Evolutionary conservation across 1,284 basidiomycete genomes (phyloP), one percentile per base, ranked within the genome.

Genomic region (Tilletiaria anomala): DNA sequence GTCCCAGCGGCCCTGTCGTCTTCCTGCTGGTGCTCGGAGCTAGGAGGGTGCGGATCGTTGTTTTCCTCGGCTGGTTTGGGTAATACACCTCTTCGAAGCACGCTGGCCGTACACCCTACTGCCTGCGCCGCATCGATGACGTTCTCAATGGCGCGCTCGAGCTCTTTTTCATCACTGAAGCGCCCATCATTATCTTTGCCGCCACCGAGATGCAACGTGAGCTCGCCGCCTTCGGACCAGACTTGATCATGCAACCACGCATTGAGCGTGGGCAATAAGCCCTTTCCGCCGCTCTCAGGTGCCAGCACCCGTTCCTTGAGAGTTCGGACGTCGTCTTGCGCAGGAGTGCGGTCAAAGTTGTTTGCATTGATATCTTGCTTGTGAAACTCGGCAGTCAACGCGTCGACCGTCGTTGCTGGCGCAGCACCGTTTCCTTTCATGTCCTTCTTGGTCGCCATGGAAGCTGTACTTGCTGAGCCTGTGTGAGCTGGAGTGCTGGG

Each of bases 1-100:
- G 26, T 16, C 20, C 29, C 26, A 16, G 29, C 29, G 38, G 18
- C 26, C n/a, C 29, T 39, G 21, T 19, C n/a, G n/a, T 29, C 8
- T 33, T 6, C 52, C 41, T 5, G 51, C 50, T 5, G 56, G 56
- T 39, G 56, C 46, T 19, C 56, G 47, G 5, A 58, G 47, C 35
- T 56, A 48, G 4, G 54, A 31, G 37, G 49, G 51, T 1, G 56
- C 51, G 6, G 45, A 44, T 12, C 40, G n/a, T n/a, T n/a, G n/a
- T n/a, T 45, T 35, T 31, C 38, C 19, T 48, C 43, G n/a, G 26
- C 26, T 8, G 26, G 26, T 8, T 8, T n/a, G 10, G 26, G 26
- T 29, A 29, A 44, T 44, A 35, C n/a, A 49, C 46, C 15, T 21
- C 29, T 16, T 18, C 33, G 32, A 5, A 60, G 48, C 1, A 54